These are phyloP conservation scores for Mortierella sp. DNA, from an alignment of 371 early-diverging fungal genomes.

Conservation along the genomic window DNA sequence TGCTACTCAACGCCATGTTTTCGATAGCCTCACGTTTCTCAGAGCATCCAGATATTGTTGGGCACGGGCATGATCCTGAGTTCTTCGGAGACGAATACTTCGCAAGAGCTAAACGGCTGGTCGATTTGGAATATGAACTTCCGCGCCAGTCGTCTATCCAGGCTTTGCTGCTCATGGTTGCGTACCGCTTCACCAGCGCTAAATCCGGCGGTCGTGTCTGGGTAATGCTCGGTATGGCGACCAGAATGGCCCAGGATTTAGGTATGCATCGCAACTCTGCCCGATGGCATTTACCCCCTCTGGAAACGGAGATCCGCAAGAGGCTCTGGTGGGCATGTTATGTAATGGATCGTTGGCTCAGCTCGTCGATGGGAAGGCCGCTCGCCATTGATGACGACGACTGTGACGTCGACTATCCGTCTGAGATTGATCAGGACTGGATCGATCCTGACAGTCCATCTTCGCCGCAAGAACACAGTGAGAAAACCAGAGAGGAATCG, in stretches of 20 bases:
- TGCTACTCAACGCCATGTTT: conserved; percentile 81
- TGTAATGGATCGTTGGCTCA: conserved; percentile 66
- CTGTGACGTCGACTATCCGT: conserved; percentile 48
- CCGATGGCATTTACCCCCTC: conserved; percentile 66
- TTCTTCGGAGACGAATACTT: conserved; percentile 54
- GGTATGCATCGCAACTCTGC: conserved; percentile 75
- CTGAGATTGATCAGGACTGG: conserved; percentile 45
- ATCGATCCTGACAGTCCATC: conserved; percentile 24
- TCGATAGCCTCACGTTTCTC: conserved; percentile 78
- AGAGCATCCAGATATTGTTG: conserved; percentile 62
- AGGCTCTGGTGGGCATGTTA: conserved; percentile 75
- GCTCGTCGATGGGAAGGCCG: conserved; percentile 55
- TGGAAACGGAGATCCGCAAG: conserved; percentile 71
- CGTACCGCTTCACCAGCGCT: conserved; percentile 49
- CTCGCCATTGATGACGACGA: conserved; percentile 45
- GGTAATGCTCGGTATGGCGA: conserved; percentile 67
- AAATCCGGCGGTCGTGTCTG: conserved; percentile 53
- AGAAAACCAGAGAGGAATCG: conserved; percentile 24
- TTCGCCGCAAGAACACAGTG: conserved; percentile 20
- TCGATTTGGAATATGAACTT: conserved; percentile 50
- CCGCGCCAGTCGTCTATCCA: conserved; percentile 55
- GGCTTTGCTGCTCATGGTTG: conserved; percentile 55
- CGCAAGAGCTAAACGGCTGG: conserved; percentile 44
- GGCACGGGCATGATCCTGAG: conserved; percentile 33
- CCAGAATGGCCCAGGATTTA: conserved; percentile 78